Percentiles rank a stretch among this genome's conserved stretches.
phyloP scores from a whole-genome alignment of 2,329 filamentous ascomycete genomes.

The Aspergillus sojae region DNA sequence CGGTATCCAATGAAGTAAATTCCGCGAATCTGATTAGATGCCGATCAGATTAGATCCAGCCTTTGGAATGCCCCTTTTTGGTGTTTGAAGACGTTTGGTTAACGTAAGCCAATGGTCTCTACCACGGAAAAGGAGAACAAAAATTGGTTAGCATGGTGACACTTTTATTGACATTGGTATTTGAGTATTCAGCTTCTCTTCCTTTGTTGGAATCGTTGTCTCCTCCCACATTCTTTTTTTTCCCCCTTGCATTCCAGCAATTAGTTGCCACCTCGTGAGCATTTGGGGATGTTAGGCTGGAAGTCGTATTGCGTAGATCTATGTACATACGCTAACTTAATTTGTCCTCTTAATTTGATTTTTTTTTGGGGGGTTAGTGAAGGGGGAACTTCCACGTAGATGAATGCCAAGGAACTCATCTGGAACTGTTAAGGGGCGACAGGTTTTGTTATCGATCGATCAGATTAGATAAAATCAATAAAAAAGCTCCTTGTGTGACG shows the following conservation, averaged over 20 bases:
- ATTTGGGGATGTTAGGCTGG: neutral
- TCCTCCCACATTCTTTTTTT: neutral
- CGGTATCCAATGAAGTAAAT: conserved; percentile 7
- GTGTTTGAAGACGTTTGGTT: neutral
- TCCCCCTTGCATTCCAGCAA: neutral
- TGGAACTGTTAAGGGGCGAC: neutral
- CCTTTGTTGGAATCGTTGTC: neutral
- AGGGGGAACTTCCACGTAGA: neutral
- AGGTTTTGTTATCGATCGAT: conserved; percentile 14
- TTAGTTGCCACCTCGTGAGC: neutral
- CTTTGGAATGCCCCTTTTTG: neutral
- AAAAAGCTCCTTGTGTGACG: neutral
- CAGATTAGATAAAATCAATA: conserved; percentile 21
- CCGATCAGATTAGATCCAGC: conserved; percentile 22
- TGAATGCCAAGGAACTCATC: neutral
- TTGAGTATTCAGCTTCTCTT: too few relatives aligned
- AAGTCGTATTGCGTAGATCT: neutral
- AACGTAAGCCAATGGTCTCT: neutral
- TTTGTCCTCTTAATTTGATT: neutral
- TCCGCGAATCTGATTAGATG: conserved; percentile 23
- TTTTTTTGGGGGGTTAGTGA: neutral
- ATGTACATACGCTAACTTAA: neutral
- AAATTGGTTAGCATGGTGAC: neutral
- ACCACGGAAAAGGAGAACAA: neutral
- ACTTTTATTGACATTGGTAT: neutral